Evolutionary conservation across 768 basidiomycete genomes (phyloP).

Genomic region (Austroboletus festivus): DNA sequence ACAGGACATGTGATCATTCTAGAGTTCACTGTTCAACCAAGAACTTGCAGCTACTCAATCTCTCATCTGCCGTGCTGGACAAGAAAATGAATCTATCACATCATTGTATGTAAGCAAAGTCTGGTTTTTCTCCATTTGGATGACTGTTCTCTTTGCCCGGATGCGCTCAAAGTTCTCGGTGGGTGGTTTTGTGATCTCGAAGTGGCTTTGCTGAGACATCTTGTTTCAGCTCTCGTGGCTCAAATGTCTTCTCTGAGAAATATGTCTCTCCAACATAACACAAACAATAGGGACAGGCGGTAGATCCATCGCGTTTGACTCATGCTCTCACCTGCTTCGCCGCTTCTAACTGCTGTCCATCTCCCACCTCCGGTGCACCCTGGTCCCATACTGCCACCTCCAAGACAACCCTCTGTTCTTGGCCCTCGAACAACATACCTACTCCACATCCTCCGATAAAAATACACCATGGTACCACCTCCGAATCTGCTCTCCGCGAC

Average conservation of each 20-base stretch:
- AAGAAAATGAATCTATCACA: conserved; percentile 80
- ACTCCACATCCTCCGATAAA: conserved; percentile 76
- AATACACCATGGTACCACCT: conserved; percentile 32
- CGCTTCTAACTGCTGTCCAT: conserved; percentile 27
- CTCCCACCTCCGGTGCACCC: conserved; percentile 26
- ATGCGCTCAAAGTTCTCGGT: conserved; percentile 80
- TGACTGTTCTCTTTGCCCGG: conserved; percentile 74
- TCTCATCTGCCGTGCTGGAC: conserved; percentile 84
- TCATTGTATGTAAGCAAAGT: conserved; percentile 58
- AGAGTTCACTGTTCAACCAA: conserved; percentile 68
- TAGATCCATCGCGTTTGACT: conserved; percentile 85
- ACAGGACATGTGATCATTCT: no score
- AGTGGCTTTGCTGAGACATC: not conserved
- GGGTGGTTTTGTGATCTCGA: conserved; percentile 25
- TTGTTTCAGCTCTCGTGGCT: conserved; percentile 69
- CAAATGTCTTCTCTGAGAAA: conserved; percentile 82
- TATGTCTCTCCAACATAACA: conserved; percentile 86
- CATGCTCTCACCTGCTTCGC: conserved; percentile 32
- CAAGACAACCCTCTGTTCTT: conserved; percentile 47
- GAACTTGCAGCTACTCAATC: conserved; percentile 79
- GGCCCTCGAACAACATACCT: conserved; percentile 49
- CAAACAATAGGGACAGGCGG: conserved; percentile 81
- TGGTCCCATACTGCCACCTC: conserved; percentile 45
- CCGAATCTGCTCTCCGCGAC: conserved; percentile 39
- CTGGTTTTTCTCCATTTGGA: conserved; percentile 84